Conservation (phyloP, 75 land plant genomes). For the Cunninghamia lanceolata region DNA sequence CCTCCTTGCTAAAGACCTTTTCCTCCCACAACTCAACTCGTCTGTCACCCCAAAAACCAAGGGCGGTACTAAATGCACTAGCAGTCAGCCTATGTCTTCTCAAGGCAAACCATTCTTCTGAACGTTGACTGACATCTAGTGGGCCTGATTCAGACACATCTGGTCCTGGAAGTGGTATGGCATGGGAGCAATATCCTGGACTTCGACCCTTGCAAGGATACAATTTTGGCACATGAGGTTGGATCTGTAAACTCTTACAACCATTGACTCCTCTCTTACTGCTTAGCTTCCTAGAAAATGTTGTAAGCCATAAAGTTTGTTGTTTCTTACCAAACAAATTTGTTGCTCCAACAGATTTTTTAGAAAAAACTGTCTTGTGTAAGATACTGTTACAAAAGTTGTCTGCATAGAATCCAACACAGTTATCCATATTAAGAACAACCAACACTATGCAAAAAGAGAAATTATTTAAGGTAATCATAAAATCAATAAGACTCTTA, state of each 20-base stretch:
- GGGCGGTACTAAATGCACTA: conserved; percentile 89
- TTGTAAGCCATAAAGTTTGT: neutral
- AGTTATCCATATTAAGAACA: neutral
- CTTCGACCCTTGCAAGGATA: neutral
- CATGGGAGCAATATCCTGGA: conserved; percentile 9
- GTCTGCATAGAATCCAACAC: neutral
- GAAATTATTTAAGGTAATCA: neutral
- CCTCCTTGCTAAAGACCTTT: conserved; percentile 56
- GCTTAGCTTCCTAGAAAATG: conserved; percentile 1
- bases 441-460: neutral
- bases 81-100: conserved; percentile 83
- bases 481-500: neutral
- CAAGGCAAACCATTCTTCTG: conserved; percentile 87
- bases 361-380: neutral
- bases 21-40: conserved; percentile 79
- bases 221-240: neutral
- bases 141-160: neutral
- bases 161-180: neutral
- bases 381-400: conserved; percentile 1
- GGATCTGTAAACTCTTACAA: neutral
- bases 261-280: neutral
- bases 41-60: conserved; percentile 85
- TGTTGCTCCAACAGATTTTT: neutral
- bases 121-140: conserved; percentile 55
- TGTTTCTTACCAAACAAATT: neutral